phyloP scores from a whole-genome alignment of 306 rosid species.

The Vigna trinervia region DNA sequence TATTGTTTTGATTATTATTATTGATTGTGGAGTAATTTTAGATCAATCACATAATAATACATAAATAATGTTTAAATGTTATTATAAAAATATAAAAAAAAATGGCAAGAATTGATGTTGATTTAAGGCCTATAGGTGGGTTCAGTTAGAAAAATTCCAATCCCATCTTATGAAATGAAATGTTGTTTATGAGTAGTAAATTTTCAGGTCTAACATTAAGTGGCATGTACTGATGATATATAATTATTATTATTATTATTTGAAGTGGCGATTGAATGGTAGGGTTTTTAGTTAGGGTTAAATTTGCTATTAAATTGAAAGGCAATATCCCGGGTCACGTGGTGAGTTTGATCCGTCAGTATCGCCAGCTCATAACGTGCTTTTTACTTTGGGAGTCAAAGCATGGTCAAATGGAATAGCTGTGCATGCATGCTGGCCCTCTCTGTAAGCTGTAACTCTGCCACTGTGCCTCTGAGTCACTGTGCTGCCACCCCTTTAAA shows the following conservation, averaged over 20 bases:
- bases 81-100: too few species aligned
- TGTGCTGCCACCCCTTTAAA: constrained; percentile 35
- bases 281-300: not conserved
- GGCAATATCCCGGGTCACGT: constrained; percentile 53
- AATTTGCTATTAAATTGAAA: not conserved
- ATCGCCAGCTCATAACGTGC: constrained; percentile 69
- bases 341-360: constrained; percentile 65
- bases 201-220: not conserved
- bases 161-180: constrained; percentile 1
- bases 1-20: too few species aligned
- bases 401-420: constrained; percentile 60
- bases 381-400: constrained; percentile 59
- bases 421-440: constrained; percentile 53
- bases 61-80: too few species aligned
- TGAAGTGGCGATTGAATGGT: not conserved
- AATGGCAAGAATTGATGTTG: too few species aligned
- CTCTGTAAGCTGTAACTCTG: constrained; percentile 58
- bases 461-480: constrained; percentile 45
- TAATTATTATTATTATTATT: too few species aligned
- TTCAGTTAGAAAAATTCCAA: not conserved
- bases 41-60: too few species aligned
- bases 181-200: constrained; percentile 1
- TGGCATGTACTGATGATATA: not conserved
- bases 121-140: too few species aligned
- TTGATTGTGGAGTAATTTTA: too few species aligned